Conservation (phyloP, 192 early-diverging fungal genomes). For the Linnemannia hyalina region DNA sequence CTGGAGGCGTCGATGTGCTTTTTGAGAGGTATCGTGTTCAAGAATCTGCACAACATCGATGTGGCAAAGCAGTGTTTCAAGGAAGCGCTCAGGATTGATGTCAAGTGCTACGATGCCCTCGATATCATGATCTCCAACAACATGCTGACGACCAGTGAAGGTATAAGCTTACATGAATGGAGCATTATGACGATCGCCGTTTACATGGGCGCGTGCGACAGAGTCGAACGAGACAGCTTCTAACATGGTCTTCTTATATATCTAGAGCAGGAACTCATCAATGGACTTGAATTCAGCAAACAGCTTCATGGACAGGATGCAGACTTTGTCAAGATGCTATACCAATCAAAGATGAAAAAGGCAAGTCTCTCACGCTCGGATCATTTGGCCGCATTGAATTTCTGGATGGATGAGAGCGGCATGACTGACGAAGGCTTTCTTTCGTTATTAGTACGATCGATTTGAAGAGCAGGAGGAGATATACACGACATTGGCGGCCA, state of each 20-base stretch:
- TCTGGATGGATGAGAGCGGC: not conserved
- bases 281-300: constrained; percentile 62
- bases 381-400: not conserved
- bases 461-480: constrained; percentile 59
- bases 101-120: constrained; percentile 77
- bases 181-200: not conserved
- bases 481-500: constrained; percentile 46
- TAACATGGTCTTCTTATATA: not conserved
- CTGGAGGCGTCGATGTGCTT: constrained; percentile 75
- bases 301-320: constrained; percentile 62
- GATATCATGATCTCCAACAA: constrained; percentile 67
- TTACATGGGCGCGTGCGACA: not conserved
- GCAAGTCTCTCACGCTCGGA: constrained; percentile 33
- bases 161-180: constrained; percentile 44
- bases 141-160: constrained; percentile 72
- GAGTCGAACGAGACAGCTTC: not conserved
- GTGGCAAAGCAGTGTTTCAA: constrained; percentile 72
- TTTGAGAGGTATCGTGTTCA: constrained; percentile 68
- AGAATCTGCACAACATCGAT: constrained; percentile 61
- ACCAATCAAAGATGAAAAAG: constrained; percentile 73
- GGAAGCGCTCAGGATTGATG: constrained; percentile 72
- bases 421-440: not conserved
- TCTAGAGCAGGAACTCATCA: constrained; percentile 71
- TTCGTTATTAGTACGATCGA: constrained; percentile 59
- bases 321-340: constrained; percentile 69